Base-by-base conservation (phyloP, 2,329 filamentous ascomycete species). In the Ceratocystis cubensis region DNA sequence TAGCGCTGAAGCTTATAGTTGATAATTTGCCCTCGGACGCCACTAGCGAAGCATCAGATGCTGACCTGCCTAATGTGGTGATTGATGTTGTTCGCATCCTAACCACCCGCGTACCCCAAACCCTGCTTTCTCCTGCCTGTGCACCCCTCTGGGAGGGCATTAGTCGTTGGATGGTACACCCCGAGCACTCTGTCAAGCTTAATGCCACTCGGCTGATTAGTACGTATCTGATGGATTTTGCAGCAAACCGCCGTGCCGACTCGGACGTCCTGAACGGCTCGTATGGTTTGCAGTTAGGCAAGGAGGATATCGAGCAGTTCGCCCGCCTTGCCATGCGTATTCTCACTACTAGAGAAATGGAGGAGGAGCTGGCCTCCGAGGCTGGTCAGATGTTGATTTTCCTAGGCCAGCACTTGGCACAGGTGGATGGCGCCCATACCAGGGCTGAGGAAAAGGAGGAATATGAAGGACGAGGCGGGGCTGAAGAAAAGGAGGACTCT, bases 361-460 rank as follows among this genome's bases (percentile, higher is more conserved):
- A 87, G 17, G 87, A 94, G 72, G 81, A 85, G 8, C 79, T 97
- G n/a, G 89, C 89, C 1, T 81, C 84, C 53, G 90, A 96, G 73
- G 86, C 86, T 13, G 84, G 89, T 3, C 88, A 91, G 70, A 91
- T 96, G 69, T 79, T 96, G 45, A 81, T 93, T 46, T 96, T 96
- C 78, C 79, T 99, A 0, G 89, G 86, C 53, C 84, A 78, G 25
- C 80, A 80, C 67, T 75, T 85, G 15, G 76, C 78, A 1, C 65
- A 70, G 59, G 69, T 67, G 33, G 66, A 68, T 13, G 68, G 67
- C 20, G 71, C 73, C 10, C 72, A 73, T 28, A 70, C 72, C 1
- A 67, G 76, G 73, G 70, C 75, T 70, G 73, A 74, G 5, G 78
- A 79, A 20, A 75, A 76, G 7, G 75, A 75, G n/a, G 78, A 78